Evolutionary conservation across 2,329 filamentous ascomycete species (phyloP), one percentile per base, ranked within the genome.

Genomic region (Coniella vitis): DNA sequence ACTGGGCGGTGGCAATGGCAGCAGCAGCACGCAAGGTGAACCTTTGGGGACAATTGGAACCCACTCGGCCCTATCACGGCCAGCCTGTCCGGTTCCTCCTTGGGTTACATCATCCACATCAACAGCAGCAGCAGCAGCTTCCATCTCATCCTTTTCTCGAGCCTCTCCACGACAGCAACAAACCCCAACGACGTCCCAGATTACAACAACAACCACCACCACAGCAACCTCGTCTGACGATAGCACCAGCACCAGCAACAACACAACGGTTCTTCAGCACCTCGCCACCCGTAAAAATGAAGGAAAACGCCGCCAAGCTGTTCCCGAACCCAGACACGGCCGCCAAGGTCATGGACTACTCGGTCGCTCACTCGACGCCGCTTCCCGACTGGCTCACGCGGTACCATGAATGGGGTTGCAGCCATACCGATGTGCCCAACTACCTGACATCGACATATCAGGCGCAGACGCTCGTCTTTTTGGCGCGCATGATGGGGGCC

Each of bases 271-370:
- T 3, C 2, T 31, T 38, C n/a, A 25, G 10, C 31, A n/a, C n/a
- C 17, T 17, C 13, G 8, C 13, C 25, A 17, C 4, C 32, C 19
- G 40, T 12, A 50, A 56, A 36, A 14, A 72, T 72, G 70, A 70
- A 70, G 56, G 57, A 61, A 19, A 64, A 63, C 57, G 56, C 56
- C n/a, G 62, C 65, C 20, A 56, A 61, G 21, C 64, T 75, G 32
- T 75, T 72, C 56, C 62, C 67, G 29, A 73, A 68, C 45, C 62
- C 65, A 21, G 56, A 66, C 47, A 64, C 73, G 44, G 66, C 65
- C 45, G 55, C 60, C 43, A 65, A 62, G 16, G 72, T 75, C 52
- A 64, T 65, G 13, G 60, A 65, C 29, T 53, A 76, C 57, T 63
- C 72, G 16, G 62, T 65, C 32, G 51, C 59, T 25, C 67, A 71